Conservation (phyloP, 139 green algal genomes). For the Chlamydomonas schloesseri region DNA sequence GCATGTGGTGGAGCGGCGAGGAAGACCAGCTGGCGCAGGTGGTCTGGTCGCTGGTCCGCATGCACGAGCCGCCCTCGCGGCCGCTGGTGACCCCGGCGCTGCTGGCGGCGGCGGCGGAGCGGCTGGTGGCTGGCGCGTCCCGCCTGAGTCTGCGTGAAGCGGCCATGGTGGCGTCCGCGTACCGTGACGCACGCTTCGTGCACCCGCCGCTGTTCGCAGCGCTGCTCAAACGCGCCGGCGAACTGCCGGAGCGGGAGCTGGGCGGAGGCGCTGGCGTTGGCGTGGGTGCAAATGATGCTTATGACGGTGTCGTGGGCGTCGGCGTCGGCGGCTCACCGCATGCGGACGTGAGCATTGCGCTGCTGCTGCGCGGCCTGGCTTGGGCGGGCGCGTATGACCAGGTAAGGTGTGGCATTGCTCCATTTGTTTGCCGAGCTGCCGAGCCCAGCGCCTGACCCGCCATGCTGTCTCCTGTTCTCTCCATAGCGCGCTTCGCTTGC, state of each 20-base stretch:
- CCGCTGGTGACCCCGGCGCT: not conserved
- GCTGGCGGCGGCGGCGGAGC: conserved; percentile 1
- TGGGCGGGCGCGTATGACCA: conserved; percentile 24
- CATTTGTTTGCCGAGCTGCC: too few species aligned
- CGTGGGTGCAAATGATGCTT: too few species aligned
- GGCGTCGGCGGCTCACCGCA: not conserved
- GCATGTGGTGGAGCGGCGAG: not conserved
- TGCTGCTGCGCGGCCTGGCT: conserved; percentile 35
- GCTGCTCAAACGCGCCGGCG: conserved; percentile 9
- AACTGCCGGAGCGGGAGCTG: not conserved
- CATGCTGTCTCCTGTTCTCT: too few species aligned
- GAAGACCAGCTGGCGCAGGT: conserved; percentile 18
- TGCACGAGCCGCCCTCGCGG: too few species aligned
- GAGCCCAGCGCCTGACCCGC: too few species aligned
- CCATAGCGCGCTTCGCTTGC: too few species aligned
- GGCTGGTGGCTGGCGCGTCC: not conserved
- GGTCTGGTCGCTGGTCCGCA: conserved; percentile 7
- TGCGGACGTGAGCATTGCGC: conserved; percentile 13
- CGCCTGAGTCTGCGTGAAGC: conserved; percentile 35
- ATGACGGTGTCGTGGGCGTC: too few species aligned
- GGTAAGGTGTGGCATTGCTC: too few species aligned
- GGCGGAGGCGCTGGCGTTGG: too few species aligned
- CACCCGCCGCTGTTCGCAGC: conserved; percentile 5
- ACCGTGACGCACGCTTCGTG: not conserved
- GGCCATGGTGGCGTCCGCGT: conserved; percentile 38